phyloP scores from a whole-genome alignment of 257 asterid genomes.

The Prunella vulgaris region DNA sequence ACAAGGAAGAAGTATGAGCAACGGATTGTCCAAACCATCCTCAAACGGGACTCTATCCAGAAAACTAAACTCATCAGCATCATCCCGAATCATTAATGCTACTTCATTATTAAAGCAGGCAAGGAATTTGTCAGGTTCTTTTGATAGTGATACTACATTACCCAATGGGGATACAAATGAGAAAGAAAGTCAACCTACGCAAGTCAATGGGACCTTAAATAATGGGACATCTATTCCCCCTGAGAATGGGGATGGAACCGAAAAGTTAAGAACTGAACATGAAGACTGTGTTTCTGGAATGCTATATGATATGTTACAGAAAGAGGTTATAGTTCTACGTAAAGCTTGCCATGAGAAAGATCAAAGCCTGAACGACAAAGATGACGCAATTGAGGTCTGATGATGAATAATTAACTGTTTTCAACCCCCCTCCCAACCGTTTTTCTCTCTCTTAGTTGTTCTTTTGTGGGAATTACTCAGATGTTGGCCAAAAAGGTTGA shows the following conservation, averaged over 20 bases:
- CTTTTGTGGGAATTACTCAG: constrained; percentile 38
- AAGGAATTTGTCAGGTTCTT: constrained; percentile 38
- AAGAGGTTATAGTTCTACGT: constrained; percentile 70
- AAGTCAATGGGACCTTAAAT: constrained; percentile 29
- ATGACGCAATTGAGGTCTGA: constrained; percentile 76
- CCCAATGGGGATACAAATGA: constrained; percentile 32
- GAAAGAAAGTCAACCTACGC: constrained; percentile 25
- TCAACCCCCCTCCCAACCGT: not conserved
- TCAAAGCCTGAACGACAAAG: constrained; percentile 77
- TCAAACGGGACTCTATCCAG: constrained; percentile 46
- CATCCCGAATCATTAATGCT: constrained; percentile 32
- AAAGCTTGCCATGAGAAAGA: constrained; percentile 80
- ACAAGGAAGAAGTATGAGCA: constrained; percentile 45
- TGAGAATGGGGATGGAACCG: constrained; percentile 45
- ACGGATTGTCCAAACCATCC: constrained; percentile 28
- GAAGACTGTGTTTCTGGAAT: constrained; percentile 73
- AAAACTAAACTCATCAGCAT: constrained; percentile 34
- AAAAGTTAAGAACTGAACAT: constrained; percentile 38
- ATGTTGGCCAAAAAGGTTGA: constrained; percentile 89
- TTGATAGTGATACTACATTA: constrained; percentile 34
- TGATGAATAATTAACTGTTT: not conserved
- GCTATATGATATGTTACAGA: constrained; percentile 84
- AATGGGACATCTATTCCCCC: constrained; percentile 34
- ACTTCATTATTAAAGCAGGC: constrained; percentile 41
- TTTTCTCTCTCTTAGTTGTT: constrained; percentile 13